A percentile compares a stretch with the other conserved stretches of the same genome.
Evolutionary conservation across 2,329 filamentous ascomycete species (phyloP).

Genomic region (Leptographium wingfieldii): DNA sequence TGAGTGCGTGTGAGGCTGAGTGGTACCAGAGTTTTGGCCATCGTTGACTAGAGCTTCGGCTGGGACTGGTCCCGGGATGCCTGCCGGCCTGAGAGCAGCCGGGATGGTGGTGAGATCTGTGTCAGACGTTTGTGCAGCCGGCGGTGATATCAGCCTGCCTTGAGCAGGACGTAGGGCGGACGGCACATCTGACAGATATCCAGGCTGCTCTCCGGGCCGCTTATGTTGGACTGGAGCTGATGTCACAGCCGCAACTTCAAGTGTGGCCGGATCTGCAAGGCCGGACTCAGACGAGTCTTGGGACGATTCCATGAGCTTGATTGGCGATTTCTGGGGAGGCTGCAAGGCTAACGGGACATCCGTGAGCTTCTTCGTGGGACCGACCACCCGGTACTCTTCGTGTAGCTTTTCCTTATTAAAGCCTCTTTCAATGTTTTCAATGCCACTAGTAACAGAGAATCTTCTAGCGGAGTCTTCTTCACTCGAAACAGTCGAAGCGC

Average conservation of each 20-base stretch:
- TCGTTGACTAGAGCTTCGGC: neutral
- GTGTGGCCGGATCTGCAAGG: neutral
- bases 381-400: neutral
- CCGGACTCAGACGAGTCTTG: neutral
- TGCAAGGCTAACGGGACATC: neutral
- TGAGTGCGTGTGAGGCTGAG: neutral
- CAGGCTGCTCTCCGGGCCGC: neutral
- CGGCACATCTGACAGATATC: neutral
- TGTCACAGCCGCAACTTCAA: neutral
- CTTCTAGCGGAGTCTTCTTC: neutral
- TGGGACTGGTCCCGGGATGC: neutral
- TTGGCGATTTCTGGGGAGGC: neutral
- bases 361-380: neutral
- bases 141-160: neutral
- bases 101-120: neutral
- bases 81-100: neutral
- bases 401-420: neutral
- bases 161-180: neutral
- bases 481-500: neutral
- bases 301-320: neutral
- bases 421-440: constrained; percentile 2
- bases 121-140: neutral
- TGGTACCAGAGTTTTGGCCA: neutral
- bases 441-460: constrained; percentile 10
- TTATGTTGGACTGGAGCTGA: neutral